Conservation (phyloP, 2,329 filamentous ascomycete genomes). For the Neonectria hederae region DNA sequence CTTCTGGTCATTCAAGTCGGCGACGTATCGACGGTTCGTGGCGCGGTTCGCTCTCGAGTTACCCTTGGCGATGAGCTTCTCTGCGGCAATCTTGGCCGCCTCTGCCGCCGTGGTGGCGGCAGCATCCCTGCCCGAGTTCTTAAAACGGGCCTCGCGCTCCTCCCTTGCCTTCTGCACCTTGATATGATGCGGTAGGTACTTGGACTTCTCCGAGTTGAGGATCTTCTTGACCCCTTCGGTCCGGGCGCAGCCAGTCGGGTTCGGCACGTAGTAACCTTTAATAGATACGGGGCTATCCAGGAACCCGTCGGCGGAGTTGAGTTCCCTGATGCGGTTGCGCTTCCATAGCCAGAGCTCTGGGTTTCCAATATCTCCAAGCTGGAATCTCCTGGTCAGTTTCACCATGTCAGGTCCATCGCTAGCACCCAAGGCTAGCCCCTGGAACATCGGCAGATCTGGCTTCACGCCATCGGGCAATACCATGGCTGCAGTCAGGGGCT, state of each 20-base stretch:
- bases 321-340: conserved; percentile 63
- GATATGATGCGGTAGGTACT: conserved; percentile 97
- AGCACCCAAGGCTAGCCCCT: conserved; percentile 53
- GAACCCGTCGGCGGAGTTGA: conserved; percentile 55
- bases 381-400: conserved; percentile 60
- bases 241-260: conserved; percentile 83
- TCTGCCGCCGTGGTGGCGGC: conserved; percentile 73
- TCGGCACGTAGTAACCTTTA: conserved; percentile 82
- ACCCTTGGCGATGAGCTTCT: conserved; percentile 85
- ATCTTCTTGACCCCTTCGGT: conserved; percentile 97
- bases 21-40: conserved; percentile 93
- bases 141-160: conserved; percentile 82
- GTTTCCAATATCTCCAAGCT: conserved; percentile 55
- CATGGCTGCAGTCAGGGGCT: conserved; percentile 56
- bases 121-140: conserved; percentile 72
- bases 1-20: conserved; percentile 95
- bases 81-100: conserved; percentile 76
- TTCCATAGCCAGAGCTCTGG: conserved; percentile 67
- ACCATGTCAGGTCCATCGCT: conserved; percentile 60
- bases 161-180: conserved; percentile 92
- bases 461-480: conserved; percentile 55
- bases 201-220: conserved; percentile 95
- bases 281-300: conserved; percentile 55
- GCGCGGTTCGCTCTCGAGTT: conserved; percentile 93
- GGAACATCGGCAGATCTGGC: conserved; percentile 57